Conservation (phyloP, 495 filamentous ascomycete genomes). For the Aspergillus sclerotioniger region DNA sequence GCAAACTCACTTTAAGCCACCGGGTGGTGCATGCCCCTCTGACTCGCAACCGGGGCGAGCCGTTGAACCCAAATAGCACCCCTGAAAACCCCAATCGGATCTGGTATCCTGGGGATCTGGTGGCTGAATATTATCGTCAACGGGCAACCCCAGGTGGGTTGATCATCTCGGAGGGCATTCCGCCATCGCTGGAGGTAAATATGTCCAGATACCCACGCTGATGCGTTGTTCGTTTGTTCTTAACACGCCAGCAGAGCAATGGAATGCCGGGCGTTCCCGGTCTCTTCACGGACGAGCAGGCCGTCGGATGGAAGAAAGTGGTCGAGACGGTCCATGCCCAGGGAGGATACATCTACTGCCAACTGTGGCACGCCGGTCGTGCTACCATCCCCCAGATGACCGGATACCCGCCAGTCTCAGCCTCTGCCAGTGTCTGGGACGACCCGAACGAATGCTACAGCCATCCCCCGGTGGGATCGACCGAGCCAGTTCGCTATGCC, state of each 20-base stretch:
- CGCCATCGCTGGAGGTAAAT: slow-evolving; percentile 46
- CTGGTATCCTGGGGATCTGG: slow-evolving; percentile 44
- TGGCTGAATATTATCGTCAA: slow-evolving; percentile 56
- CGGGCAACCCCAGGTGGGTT: slow-evolving; percentile 51
- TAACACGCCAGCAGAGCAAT: not conserved
- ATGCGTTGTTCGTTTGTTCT: not conserved
- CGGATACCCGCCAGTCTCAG: slow-evolving; percentile 36
- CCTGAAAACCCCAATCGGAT: slow-evolving; percentile 42
- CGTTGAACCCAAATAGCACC: slow-evolving; percentile 37
- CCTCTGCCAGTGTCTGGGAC: slow-evolving; percentile 44
- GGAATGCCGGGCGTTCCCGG: slow-evolving; percentile 52
- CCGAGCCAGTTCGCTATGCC: slow-evolving; percentile 38
- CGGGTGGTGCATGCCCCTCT: slow-evolving; percentile 55
- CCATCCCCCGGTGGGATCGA: slow-evolving; percentile 33
- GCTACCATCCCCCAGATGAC: slow-evolving; percentile 46
- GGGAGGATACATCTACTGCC: slow-evolving; percentile 51
- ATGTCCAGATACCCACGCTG: not conserved
- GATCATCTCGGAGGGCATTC: slow-evolving; percentile 55
- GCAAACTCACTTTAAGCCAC: slow-evolving; percentile 49
- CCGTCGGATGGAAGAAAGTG: slow-evolving; percentile 48
- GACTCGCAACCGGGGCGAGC: slow-evolving; percentile 51
- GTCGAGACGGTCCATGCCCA: slow-evolving; percentile 53
- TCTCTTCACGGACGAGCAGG: slow-evolving; percentile 47
- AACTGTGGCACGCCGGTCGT: slow-evolving; percentile 54
- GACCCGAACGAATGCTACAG: slow-evolving; percentile 37